Percentiles rank a stretch among this genome's conserved stretches.
Evolutionary conservation across 2,329 filamentous ascomycete species (phyloP).

Genomic region (Diaporthe amygdali): DNA sequence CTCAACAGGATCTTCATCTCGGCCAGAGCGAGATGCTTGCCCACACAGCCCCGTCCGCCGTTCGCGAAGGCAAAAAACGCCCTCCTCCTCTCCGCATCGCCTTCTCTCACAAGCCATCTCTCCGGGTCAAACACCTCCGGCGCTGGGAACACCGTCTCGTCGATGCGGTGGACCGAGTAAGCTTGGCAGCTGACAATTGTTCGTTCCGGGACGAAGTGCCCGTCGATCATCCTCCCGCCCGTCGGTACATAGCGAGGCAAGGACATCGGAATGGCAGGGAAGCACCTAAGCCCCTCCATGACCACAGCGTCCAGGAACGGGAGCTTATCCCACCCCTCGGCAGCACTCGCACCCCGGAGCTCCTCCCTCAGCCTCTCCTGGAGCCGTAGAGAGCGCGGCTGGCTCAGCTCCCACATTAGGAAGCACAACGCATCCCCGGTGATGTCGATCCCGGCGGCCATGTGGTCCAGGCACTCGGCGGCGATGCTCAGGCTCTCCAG

Average conservation of each 20-base stretch:
- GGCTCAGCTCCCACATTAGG: conserved; percentile 73
- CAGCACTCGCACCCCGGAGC: conserved; percentile 37
- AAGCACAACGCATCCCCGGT: conserved; percentile 74
- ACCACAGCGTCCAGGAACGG: conserved; percentile 68
- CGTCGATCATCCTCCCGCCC: conserved; percentile 61
- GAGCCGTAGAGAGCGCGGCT: conserved; percentile 55
- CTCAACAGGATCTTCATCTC: conserved; percentile 72
- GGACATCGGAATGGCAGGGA: conserved; percentile 70
- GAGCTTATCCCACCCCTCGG: conserved; percentile 51
- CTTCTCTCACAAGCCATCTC: conserved; percentile 78
- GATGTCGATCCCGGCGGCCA: conserved; percentile 75
- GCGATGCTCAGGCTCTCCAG: conserved; percentile 62
- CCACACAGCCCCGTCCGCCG: conserved; percentile 69
- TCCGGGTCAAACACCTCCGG: conserved; percentile 81
- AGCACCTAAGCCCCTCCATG: conserved; percentile 65
- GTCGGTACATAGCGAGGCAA: conserved; percentile 64
- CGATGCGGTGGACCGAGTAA: conserved; percentile 63
- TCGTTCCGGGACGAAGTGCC: conserved; percentile 55
- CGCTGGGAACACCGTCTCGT: conserved; percentile 74
- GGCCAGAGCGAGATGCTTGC: conserved; percentile 67
- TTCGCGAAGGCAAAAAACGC: conserved; percentile 70
- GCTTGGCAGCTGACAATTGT: conserved; percentile 67
- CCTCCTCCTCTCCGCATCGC: conserved; percentile 72
- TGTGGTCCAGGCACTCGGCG: conserved; percentile 74
- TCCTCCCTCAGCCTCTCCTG: conserved; percentile 61